Evolutionary conservation across 2,329 filamentous ascomycete genomes (phyloP), one percentile per base, ranked within the genome.

Genomic region (Epichloe scottii): DNA sequence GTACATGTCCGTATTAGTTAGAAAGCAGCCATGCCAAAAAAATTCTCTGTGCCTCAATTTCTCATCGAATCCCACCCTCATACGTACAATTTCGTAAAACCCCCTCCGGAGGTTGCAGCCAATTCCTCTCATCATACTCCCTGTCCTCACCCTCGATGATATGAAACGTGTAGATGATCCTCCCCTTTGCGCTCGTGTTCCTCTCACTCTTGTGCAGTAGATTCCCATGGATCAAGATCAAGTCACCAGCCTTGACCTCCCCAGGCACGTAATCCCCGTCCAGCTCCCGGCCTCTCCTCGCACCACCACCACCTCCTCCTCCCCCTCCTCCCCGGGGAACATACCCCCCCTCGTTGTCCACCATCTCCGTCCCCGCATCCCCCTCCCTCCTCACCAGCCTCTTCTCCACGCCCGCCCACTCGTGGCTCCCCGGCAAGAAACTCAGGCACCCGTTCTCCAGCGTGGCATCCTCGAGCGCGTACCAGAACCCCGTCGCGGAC

Each of bases 161-260:
- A 71, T 98, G 93, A 66, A 97, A 98, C 0, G 93, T 97, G 68
- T 97, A 98, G 50, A 96, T 95, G 64, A 93, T 94, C 57, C 91
- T 77, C 21, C 90, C 89, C 73, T 88, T 91, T 56, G 77, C 69
- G 65, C 90, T 95, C 51, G 79, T 77, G 65, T 98, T 98, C 75
- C 79, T 87, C 78, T 95, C 89, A 65, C 90, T 96, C 79, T 95
- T 95, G 69, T 98, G 93, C 71, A 97, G 66, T 59, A 96, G 70
- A 67, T 97, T 97, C 1, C 93, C 93, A 71, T 98, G 91, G 57
- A 98, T 97, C 55, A 98, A 70, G 46, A 97, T 89, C 66, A 98
- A 67, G 45, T 86, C 87, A 0, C 93, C 93, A 0, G 90, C 89
- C 71, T 90, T 91, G 50, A 97, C 89, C 72, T 95, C 87, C 3